phyloP scores from a whole-genome alignment of 352 stramenopile species.

The Phytophthora boehmeriae region DNA sequence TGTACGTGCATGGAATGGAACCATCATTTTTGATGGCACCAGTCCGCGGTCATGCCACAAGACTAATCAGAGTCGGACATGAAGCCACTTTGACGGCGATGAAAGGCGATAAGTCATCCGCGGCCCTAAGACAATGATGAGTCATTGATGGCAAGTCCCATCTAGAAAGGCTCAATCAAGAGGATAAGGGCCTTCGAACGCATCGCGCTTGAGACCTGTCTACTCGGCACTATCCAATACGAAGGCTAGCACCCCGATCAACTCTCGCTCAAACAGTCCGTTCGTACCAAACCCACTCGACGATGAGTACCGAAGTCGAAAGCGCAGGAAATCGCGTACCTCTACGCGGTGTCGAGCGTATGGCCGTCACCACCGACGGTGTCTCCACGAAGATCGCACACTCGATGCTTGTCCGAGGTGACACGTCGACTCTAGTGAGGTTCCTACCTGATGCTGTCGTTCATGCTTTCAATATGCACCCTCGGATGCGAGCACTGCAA shows the following conservation, averaged over 20 bases:
- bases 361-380: conserved; percentile 31
- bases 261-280: background rate
- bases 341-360: conserved; percentile 48
- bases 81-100: too few relatives aligned
- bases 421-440: conserved; percentile 26
- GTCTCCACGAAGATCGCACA: conserved; percentile 42
- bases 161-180: too few relatives aligned
- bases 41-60: too few relatives aligned
- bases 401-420: conserved; percentile 36
- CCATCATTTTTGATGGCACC: too few relatives aligned
- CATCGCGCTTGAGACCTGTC: too few relatives aligned
- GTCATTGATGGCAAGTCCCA: too few relatives aligned
- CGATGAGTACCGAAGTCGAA: conserved; percentile 22
- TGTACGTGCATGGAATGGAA: too few relatives aligned
- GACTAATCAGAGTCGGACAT: too few relatives aligned
- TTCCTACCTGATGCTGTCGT: conserved; percentile 38
- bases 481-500: conserved; percentile 39
- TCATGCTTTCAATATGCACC: conserved; percentile 28
- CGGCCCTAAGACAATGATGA: too few relatives aligned
- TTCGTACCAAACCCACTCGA: conserved; percentile 9
- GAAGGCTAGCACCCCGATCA: background rate
- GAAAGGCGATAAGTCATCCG: too few relatives aligned
- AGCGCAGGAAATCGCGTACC: conserved; percentile 21
- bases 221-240: conserved; percentile 2
- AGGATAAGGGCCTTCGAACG: too few relatives aligned